Evolutionary conservation across 352 stramenopile species (phyloP).

Genomic region (Pythium angustatum): DNA sequence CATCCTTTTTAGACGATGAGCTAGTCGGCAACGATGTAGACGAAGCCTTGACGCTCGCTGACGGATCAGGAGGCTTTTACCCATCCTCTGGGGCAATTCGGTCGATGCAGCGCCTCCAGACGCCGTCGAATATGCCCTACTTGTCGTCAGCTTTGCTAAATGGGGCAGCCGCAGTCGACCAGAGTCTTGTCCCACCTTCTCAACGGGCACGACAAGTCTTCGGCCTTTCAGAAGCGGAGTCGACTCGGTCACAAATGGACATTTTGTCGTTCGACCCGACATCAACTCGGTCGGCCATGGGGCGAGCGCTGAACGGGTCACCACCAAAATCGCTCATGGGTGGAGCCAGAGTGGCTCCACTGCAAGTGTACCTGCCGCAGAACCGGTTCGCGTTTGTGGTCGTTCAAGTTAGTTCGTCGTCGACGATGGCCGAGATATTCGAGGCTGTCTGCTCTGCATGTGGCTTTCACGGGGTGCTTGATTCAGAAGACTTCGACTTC

Average conservation of each 20-base stretch:
- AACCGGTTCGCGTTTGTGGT: conserved; percentile 85
- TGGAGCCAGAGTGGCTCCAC: conserved; percentile 37
- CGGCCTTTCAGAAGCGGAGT: conserved; percentile 49
- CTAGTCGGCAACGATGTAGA: conserved; percentile 45
- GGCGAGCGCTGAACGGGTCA: conserved; percentile 32
- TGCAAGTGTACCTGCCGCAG: conserved; percentile 85
- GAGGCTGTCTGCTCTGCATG: conserved; percentile 76
- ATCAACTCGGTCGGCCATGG: conserved; percentile 50
- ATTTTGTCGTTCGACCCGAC: conserved; percentile 57
- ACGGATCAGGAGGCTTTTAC: conserved; percentile 41
- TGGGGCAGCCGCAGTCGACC: background rate
- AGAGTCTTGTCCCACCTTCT: conserved; percentile 30
- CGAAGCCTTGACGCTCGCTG: conserved; percentile 23
- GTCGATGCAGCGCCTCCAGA: conserved; percentile 71
- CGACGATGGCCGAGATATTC: conserved; percentile 74
- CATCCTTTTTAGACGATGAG: conserved; percentile 26
- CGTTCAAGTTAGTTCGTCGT: conserved; percentile 56
- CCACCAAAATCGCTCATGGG: conserved; percentile 43
- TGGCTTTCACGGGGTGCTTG: conserved; percentile 68
- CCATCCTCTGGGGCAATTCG: conserved; percentile 54
- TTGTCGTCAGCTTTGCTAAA: conserved; percentile 26
- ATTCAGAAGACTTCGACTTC: conserved; percentile 83
- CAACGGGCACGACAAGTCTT: conserved; percentile 55
- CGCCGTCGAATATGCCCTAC: conserved; percentile 42
- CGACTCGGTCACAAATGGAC: conserved; percentile 55